Percentiles rank a stretch among this genome's conserved stretches.
Conservation (phyloP, 2,329 filamentous ascomycete species). For the Penicillium sp. region DNA sequence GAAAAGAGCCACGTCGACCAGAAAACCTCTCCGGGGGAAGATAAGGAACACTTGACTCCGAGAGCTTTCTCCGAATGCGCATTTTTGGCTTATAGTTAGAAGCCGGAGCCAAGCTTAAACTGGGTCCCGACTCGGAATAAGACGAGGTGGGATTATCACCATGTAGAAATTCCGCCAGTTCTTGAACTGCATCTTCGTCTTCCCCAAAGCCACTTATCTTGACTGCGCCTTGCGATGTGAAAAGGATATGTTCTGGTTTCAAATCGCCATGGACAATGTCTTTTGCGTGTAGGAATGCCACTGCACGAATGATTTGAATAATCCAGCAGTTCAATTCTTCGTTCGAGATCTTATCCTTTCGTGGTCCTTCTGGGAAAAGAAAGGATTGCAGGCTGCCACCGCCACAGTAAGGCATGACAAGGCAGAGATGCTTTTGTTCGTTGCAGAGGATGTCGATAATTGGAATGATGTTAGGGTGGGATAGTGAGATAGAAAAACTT, state of each 20-base stretch:
- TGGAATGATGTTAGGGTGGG: slow-evolving; percentile 6
- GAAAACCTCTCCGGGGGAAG: background rate
- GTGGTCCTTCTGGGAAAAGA: background rate
- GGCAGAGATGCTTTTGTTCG: slow-evolving; percentile 3
- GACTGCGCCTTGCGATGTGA: slow-evolving; percentile 2
- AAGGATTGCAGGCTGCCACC: slow-evolving; percentile 4
- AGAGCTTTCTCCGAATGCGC: background rate
- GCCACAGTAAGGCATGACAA: slow-evolving; percentile 9
- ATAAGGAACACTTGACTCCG: background rate
- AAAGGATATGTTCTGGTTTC: slow-evolving; percentile 4
- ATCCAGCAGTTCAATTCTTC: background rate
- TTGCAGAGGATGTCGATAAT: slow-evolving; percentile 8
- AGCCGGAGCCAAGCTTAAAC: background rate
- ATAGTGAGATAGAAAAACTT: background rate
- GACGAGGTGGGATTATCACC: background rate
- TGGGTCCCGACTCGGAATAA: background rate
- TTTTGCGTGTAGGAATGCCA: background rate
- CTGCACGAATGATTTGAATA: background rate
- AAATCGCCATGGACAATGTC: background rate
- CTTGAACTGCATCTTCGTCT: slow-evolving; percentile 5
- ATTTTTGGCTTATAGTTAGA: background rate
- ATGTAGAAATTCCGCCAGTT: background rate
- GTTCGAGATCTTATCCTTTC: background rate
- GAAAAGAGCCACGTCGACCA: background rate
- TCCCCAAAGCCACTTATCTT: slow-evolving; percentile 11